These are phyloP conservation scores for Verticillium zaregamsianum DNA, from an alignment of 2,329 filamentous ascomycete genomes.

Conservation along the genomic window DNA sequence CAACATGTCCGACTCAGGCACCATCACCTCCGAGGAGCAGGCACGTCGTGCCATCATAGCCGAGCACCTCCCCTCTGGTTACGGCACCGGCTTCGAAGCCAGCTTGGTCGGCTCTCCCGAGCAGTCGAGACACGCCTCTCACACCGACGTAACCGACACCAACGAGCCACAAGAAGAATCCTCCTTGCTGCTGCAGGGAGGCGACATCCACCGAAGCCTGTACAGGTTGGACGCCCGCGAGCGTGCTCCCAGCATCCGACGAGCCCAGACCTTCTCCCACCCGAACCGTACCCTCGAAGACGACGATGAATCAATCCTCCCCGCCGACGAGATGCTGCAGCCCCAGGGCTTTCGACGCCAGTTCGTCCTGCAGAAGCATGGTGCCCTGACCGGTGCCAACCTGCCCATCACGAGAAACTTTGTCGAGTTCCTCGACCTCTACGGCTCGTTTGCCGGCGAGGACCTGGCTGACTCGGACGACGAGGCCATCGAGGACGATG, in stretches of 20 bases:
- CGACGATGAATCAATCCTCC: constrained; percentile 13
- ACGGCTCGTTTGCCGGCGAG: constrained; percentile 74
- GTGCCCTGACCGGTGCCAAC: constrained; percentile 8
- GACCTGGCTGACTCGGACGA: constrained; percentile 58
- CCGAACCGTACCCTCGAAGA: constrained; percentile 21
- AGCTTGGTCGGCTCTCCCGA: constrained; percentile 3
- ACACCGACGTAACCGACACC: constrained; percentile 18
- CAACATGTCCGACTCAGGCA: constrained; percentile 4
- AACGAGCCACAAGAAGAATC: constrained; percentile 44
- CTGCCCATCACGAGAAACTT: constrained; percentile 64
- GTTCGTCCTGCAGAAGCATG: constrained; percentile 33
- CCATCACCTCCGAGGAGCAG: not conserved
- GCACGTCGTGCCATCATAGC: constrained; percentile 7
- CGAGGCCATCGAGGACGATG: constrained; percentile 51
- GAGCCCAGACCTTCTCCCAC: constrained; percentile 65
- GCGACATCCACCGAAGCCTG: constrained; percentile 74
- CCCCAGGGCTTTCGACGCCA: constrained; percentile 40
- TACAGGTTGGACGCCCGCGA: constrained; percentile 66
- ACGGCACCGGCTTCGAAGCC: constrained; percentile 14
- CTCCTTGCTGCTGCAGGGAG: constrained; percentile 68
- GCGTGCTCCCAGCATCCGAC: constrained; percentile 35
- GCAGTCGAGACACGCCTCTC: not conserved
- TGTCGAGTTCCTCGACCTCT: constrained; percentile 71
- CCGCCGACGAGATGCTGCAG: constrained; percentile 13
- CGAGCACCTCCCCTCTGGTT: constrained; percentile 12